Evolutionary conservation across 2,329 filamentous ascomycete genomes (phyloP).

Genomic region (Botrytis tulipae): DNA sequence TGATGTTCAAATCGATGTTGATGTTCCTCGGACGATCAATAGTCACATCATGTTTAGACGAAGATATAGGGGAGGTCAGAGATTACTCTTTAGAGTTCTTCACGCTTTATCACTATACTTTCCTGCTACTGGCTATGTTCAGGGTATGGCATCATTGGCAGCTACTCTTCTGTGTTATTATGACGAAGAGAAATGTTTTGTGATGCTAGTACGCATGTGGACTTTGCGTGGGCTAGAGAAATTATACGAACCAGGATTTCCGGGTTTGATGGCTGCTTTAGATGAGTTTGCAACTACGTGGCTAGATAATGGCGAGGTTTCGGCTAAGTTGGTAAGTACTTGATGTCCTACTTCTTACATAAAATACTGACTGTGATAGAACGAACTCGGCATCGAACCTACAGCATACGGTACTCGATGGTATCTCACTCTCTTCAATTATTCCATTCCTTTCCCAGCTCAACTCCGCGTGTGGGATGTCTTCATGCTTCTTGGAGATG

Average conservation of each 20-base stretch:
- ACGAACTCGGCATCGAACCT: conserved; percentile 74
- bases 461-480: conserved; percentile 97
- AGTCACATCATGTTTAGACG: conserved; percentile 96
- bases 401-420: conserved; percentile 95
- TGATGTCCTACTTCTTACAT: background rate
- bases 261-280: conserved; percentile 80
- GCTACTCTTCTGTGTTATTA: conserved; percentile 95
- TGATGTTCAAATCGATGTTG: conserved; percentile 94
- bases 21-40: conserved; percentile 92
- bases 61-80: conserved; percentile 87
- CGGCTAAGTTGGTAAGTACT: conserved; percentile 69
- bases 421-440: conserved; percentile 97
- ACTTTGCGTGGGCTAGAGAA: conserved; percentile 80
- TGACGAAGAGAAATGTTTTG: conserved; percentile 89
- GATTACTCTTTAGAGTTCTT: conserved; percentile 86
- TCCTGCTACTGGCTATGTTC: conserved; percentile 88
- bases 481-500: conserved; percentile 88
- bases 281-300: conserved; percentile 82
- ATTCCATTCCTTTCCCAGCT: conserved; percentile 89
- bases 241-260: conserved; percentile 81
- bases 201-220: conserved; percentile 97
- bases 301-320: conserved; percentile 76
- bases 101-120: conserved; percentile 91
- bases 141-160: conserved; percentile 93
- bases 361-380: conserved; percentile 45